phyloP scores from a whole-genome alignment of 2,329 filamentous ascomycete genomes.

The Cucurbitaria berberidis region DNA sequence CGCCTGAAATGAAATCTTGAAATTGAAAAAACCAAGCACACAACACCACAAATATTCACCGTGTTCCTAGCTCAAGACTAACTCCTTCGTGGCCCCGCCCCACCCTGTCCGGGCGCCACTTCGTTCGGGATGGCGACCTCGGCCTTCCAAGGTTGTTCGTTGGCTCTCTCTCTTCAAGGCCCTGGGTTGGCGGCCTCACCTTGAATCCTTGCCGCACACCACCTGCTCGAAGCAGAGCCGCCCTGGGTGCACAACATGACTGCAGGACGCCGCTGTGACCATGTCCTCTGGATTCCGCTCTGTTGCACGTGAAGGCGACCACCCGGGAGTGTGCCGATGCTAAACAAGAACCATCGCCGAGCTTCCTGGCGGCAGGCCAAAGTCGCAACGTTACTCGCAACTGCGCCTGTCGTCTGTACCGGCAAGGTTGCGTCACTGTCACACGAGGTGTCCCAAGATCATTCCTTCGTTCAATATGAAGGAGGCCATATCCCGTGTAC shows the following conservation, averaged over 20 bases:
- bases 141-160: slow-evolving; percentile 3
- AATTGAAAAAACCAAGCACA: background rate
- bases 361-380: background rate
- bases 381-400: slow-evolving; percentile 14
- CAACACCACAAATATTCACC: background rate
- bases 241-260: slow-evolving; percentile 12
- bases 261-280: slow-evolving; percentile 9
- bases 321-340: slow-evolving; percentile 22
- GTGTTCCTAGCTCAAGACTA: slow-evolving; percentile 3
- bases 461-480: slow-evolving; percentile 1
- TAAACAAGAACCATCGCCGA: slow-evolving; percentile 13
- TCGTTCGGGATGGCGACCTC: background rate
- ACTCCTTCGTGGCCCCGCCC: background rate
- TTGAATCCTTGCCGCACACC: slow-evolving; percentile 4
- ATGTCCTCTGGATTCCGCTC: slow-evolving; percentile 6
- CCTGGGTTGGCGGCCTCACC: slow-evolving; percentile 3
- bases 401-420: slow-evolving; percentile 7
- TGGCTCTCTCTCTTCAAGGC: background rate
- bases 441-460: slow-evolving; percentile 5
- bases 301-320: slow-evolving; percentile 21
- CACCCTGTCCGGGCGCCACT: background rate
- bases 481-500: too few species aligned
- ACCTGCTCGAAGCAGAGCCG: slow-evolving; percentile 9
- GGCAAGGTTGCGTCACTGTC: slow-evolving; percentile 18
- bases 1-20: too few species aligned